Evolutionary conservation across 2,329 filamentous ascomycete species (phyloP), one percentile per base, ranked within the genome.

Genomic region (Beauveria scarabaeidicola): DNA sequence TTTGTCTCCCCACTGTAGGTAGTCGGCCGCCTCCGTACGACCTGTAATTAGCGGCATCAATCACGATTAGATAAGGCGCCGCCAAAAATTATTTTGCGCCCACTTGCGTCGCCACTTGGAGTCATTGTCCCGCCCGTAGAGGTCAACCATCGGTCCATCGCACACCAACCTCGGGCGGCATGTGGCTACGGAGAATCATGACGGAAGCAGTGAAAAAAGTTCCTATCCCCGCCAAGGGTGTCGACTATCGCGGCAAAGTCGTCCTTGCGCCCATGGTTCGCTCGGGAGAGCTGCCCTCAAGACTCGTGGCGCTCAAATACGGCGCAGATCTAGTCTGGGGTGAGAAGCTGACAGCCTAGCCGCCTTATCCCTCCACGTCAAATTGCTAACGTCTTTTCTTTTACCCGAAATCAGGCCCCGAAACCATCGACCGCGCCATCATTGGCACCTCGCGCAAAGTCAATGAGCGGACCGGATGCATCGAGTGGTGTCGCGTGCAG

Each of bases 231-330:
- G 82, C 80, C 62, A 89, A 88, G 73, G 93, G 93, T 55, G 91
- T 96, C 68, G 91, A 97, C 77, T 97, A 97, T 75, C 85, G 93
- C 66, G 89, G 89, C 74, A 97, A 95, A 74, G 77, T 97, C 64
- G 94, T 97, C 48, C 87, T 99, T 64, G 94, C 94, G 63, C 94
- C 94, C 44, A 99, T 99, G 94, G 93, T 97, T 61, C 88, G 94
- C 66, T 96, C 91, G n/a, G 94, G 94, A 70, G 94, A 99, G 78
- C 78, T 97, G 62, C 93, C 94, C 3, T 94, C 90, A 43, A 87
- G 94, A 61, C 81, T 99, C 27, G 76, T 96, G 47, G 90, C 94
- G 36, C 83, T 99, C 63, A 89, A 95, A 69, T 97, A 99, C 72
- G 94, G 94, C 65, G 94, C 94, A 56, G 94, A 99, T 74, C 80